phyloP scores from a whole-genome alignment of 1,284 basidiomycete species.

The Somion occarium region DNA sequence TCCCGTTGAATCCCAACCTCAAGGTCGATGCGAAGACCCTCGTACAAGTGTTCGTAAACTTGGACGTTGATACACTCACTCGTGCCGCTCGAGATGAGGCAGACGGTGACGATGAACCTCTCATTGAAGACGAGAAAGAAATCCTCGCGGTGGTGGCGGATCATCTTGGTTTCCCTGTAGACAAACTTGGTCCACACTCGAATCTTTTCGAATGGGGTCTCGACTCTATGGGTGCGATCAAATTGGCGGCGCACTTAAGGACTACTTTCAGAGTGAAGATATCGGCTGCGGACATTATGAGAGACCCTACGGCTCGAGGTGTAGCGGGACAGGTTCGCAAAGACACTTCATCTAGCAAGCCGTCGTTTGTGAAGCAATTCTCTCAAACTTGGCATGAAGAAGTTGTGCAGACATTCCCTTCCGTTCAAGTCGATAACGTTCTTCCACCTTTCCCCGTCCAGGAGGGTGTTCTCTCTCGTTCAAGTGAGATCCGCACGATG shows the following conservation, averaged over 20 bases:
- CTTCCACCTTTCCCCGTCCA: constrained; percentile 45
- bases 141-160: constrained; percentile 16
- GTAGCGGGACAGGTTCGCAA: constrained; percentile 26
- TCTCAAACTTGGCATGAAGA: constrained; percentile 25
- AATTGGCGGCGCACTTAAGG: constrained; percentile 34
- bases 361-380: constrained; percentile 23
- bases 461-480: constrained; percentile 44
- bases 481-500: constrained; percentile 32
- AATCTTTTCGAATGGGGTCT: constrained; percentile 44
- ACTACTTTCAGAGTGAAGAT: constrained; percentile 25
- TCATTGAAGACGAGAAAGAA: constrained; percentile 13
- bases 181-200: constrained; percentile 12
- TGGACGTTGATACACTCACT: constrained; percentile 26
- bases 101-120: neutral
- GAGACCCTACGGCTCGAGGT: constrained; percentile 29
- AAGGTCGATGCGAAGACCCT: constrained; percentile 43
- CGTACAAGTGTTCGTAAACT: constrained; percentile 31
- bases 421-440: constrained; percentile 27
- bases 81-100: constrained; percentile 1
- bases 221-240: constrained; percentile 39
- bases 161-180: constrained; percentile 13
- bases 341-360: neutral
- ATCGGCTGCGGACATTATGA: constrained; percentile 39
- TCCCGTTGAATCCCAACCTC: constrained; percentile 45
- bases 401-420: constrained; percentile 22